Evolutionary conservation across 768 basidiomycete genomes (phyloP).

Genomic region (Pulveroboletus sp.): DNA sequence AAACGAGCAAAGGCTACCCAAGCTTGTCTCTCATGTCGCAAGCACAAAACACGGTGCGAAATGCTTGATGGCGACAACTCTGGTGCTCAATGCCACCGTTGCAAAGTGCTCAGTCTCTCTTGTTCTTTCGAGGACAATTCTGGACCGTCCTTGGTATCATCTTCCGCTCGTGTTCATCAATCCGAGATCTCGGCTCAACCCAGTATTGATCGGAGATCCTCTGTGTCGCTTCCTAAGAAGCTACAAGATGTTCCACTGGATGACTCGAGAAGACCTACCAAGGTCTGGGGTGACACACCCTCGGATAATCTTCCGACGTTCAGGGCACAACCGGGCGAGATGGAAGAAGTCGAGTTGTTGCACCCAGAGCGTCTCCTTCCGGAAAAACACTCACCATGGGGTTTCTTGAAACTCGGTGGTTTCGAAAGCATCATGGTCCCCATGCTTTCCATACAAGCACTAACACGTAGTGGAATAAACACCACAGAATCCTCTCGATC

Average conservation of each 20-base stretch:
- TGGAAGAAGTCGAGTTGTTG: slow-evolving; percentile 31
- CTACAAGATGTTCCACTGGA: slow-evolving; percentile 20
- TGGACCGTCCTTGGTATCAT: slow-evolving; percentile 12
- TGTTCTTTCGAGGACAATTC: slow-evolving; percentile 44
- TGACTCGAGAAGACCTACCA: slow-evolving; percentile 18
- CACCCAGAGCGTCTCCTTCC: slow-evolving; percentile 37
- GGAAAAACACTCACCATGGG: slow-evolving; percentile 36
- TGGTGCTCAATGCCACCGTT: slow-evolving; percentile 44
- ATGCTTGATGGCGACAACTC: slow-evolving; percentile 40
- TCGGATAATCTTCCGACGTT: slow-evolving; percentile 17
- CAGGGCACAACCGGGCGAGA: slow-evolving; percentile 14
- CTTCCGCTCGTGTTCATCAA: slow-evolving; percentile 18
- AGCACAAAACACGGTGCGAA: slow-evolving; percentile 50
- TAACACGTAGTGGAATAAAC: slow-evolving; percentile 31
- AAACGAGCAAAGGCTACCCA: slow-evolving; percentile 44
- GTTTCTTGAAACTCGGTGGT: slow-evolving; percentile 36
- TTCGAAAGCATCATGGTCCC: slow-evolving; percentile 45
- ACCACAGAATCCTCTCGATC: slow-evolving; percentile 18
- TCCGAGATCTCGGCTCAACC: slow-evolving; percentile 20
- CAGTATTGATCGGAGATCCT: slow-evolving; percentile 24
- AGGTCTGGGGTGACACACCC: slow-evolving; percentile 18
- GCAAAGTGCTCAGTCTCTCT: slow-evolving; percentile 44
- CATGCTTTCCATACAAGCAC: slow-evolving; percentile 44
- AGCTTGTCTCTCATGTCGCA: slow-evolving; percentile 46
- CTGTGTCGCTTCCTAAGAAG: slow-evolving; percentile 19